phyloP scores from a whole-genome alignment of 2,329 filamentous ascomycete genomes.

The Xylariales sp. region DNA sequence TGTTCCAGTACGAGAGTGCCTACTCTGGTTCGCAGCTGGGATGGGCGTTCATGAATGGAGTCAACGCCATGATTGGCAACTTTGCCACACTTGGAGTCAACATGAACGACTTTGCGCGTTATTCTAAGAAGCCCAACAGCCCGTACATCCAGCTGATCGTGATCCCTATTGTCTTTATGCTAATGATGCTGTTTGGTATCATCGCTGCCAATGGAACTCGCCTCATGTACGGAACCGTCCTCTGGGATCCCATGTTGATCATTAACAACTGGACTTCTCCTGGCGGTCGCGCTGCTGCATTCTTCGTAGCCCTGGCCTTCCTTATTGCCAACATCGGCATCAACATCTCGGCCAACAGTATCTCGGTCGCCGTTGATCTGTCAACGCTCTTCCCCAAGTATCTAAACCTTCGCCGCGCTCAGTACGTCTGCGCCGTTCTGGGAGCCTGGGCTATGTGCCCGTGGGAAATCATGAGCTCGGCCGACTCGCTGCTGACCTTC shows the following conservation, averaged over 20 bases:
- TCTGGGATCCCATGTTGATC: slow-evolving; percentile 11
- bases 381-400: slow-evolving; percentile 10
- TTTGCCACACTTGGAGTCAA: slow-evolving; percentile 13
- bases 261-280: slow-evolving; percentile 11
- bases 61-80: slow-evolving; percentile 20
- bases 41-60: slow-evolving; percentile 23
- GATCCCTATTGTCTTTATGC: slow-evolving; percentile 16
- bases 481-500: slow-evolving; percentile 9
- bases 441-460: slow-evolving; percentile 11
- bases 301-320: slow-evolving; percentile 11
- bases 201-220: slow-evolving; percentile 16
- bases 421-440: slow-evolving; percentile 9
- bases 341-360: slow-evolving; percentile 12
- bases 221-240: slow-evolving; percentile 8
- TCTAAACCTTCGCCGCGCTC: slow-evolving; percentile 9
- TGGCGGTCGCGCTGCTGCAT: slow-evolving; percentile 10
- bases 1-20: slow-evolving; percentile 15
- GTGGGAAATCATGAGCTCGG: slow-evolving; percentile 10
- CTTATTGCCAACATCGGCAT: slow-evolving; percentile 11
- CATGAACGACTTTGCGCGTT: slow-evolving; percentile 14
- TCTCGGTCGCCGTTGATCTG: slow-evolving; percentile 10
- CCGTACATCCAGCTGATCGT: slow-evolving; percentile 19
- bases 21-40: slow-evolving; percentile 15
- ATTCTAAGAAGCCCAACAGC: slow-evolving; percentile 10
- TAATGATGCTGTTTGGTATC: slow-evolving; percentile 21